Percentiles rank a stretch among this genome's conserved stretches.
Evolutionary conservation across 768 basidiomycete genomes (phyloP).

Genomic region (Naganishia randhawae): DNA sequence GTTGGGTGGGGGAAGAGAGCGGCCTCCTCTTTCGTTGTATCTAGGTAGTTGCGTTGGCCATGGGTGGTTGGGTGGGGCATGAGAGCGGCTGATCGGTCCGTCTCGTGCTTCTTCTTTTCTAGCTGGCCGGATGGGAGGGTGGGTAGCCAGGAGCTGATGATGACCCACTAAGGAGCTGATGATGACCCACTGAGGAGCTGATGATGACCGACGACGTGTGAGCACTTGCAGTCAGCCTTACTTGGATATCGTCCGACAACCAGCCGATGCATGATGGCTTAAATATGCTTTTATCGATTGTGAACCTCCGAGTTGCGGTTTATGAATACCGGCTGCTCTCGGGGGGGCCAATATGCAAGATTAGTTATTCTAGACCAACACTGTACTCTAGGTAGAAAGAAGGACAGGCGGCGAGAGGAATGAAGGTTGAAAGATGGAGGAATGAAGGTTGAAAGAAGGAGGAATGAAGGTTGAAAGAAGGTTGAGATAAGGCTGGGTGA

Average conservation of each 20-base stretch:
- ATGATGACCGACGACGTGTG: neutral
- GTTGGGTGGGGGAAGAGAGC: no score
- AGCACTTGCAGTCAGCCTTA: no score
- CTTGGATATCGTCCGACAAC: no score
- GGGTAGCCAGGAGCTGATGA: neutral
- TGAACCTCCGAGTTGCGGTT: neutral
- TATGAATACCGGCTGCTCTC: slow-evolving; percentile 1
- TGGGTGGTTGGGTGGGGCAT: slow-evolving; percentile 2
- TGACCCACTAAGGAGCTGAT: neutral
- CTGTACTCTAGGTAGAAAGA: neutral
- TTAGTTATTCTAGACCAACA: neutral
- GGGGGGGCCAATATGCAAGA: no score
- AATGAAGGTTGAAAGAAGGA: no score
- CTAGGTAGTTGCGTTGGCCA: no score
- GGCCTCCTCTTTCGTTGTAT: no score
- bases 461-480: no score
- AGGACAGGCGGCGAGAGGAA: neutral
- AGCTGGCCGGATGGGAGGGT: no score
- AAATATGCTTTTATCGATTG: neutral
- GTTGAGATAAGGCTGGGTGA: no score
- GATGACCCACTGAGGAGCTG: neutral
- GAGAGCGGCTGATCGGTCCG: neutral
- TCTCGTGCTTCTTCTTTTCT: neutral
- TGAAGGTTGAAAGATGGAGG: no score
- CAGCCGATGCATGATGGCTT: neutral